A percentile compares a stretch with the other conserved stretches of the same genome.
phyloP scores from a whole-genome alignment of 148 eudicot genomes.

The Camellia lanceoleosa region DNA sequence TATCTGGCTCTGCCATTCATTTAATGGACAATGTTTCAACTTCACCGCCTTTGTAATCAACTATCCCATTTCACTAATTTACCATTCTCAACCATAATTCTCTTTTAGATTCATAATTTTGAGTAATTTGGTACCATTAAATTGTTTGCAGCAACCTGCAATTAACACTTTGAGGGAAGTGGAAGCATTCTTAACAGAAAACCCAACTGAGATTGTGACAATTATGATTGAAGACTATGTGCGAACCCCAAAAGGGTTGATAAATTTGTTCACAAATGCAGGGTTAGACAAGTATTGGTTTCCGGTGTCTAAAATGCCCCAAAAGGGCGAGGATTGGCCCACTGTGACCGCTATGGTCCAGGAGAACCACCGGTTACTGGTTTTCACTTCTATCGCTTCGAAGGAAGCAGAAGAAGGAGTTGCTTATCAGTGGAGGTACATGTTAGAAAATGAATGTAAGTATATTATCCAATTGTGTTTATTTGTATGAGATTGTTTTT shows the following conservation, averaged over 20 bases:
- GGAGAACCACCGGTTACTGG: constrained; percentile 75
- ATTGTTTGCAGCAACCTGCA: constrained; percentile 68
- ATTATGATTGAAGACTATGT: constrained; percentile 99
- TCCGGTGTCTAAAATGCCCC: constrained; percentile 90
- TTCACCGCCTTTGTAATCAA: constrained; percentile 90
- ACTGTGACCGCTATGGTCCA: constrained; percentile 75
- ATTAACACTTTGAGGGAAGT: constrained; percentile 80
- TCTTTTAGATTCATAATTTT: neutral
- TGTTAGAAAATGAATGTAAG: constrained; percentile 93
- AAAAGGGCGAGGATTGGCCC: constrained; percentile 92
- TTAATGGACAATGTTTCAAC: constrained; percentile 83
- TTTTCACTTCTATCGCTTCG: constrained; percentile 90
- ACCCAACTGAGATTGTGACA: constrained; percentile 84
- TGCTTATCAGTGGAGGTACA: constrained; percentile 97
- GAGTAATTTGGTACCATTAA: neutral
- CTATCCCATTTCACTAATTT: constrained; percentile 6
- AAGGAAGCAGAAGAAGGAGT: constrained; percentile 91
- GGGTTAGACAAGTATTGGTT: constrained; percentile 91
- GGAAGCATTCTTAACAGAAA: constrained; percentile 76
- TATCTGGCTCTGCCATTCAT: constrained; percentile 96
- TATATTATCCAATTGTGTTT: constrained; percentile 1
- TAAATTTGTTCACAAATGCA: constrained; percentile 65
- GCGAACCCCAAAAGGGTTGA: constrained; percentile 78
- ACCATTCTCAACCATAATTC: neutral
- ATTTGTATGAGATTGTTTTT: neutral